Evolutionary conservation across 495 filamentous ascomycete genomes (phyloP).

Genomic region (Hypoxylon fragiforme): DNA sequence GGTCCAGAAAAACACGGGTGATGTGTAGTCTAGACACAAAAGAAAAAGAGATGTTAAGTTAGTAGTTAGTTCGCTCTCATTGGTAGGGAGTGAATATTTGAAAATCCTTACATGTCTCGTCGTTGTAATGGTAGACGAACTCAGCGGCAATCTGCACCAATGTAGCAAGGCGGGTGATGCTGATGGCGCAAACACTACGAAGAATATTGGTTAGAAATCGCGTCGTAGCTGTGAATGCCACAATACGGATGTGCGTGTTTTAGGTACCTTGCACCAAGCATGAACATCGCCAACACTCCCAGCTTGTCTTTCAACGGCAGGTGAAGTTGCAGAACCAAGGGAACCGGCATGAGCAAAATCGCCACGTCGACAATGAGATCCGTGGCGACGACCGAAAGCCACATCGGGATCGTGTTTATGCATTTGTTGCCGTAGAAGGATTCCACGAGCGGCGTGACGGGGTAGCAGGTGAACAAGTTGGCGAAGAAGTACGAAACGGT

Average conservation of each 20-base stretch:
- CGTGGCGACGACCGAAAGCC: conserved; percentile 38
- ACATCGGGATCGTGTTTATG: conserved; percentile 24
- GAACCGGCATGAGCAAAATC: conserved; percentile 54
- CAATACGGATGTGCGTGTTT: conserved; percentile 25
- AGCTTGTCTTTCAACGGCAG: conserved; percentile 48
- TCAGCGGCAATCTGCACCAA: conserved; percentile 19
- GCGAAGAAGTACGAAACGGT: conserved; percentile 51
- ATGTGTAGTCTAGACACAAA: conserved; percentile 30
- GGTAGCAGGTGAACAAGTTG: conserved; percentile 54
- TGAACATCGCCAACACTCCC: conserved; percentile 52
- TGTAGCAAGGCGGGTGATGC: conserved; percentile 18
- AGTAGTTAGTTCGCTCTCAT: background rate
- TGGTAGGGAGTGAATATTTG: background rate
- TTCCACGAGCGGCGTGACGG: conserved; percentile 41
- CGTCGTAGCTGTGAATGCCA: background rate
- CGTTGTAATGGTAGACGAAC: conserved; percentile 29
- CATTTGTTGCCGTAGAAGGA: conserved; percentile 27
- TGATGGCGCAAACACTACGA: conserved; percentile 25
- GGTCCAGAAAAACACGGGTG: conserved; percentile 38
- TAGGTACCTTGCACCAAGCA: conserved; percentile 54
- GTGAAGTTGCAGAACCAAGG: conserved; percentile 49
- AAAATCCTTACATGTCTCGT: conserved; percentile 32
- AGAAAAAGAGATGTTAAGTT: background rate
- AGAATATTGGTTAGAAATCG: conserved; percentile 8
- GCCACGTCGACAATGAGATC: conserved; percentile 44